These are phyloP conservation scores for Ploettnerulaceae sp. DNA, from an alignment of 2,329 filamentous ascomycete species.

Conservation along the genomic window DNA sequence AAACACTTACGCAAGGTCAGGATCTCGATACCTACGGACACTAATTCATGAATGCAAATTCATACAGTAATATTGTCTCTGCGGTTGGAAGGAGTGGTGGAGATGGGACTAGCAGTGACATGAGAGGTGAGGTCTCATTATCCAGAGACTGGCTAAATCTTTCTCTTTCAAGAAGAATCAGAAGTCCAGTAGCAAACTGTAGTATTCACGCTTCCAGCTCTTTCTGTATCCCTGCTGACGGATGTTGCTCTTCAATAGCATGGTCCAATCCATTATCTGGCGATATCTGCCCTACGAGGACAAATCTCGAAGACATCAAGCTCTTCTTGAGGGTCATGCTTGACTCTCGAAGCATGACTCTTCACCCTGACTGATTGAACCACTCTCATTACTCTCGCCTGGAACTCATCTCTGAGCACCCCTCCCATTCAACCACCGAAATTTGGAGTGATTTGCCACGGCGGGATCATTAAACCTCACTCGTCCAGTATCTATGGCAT, in stretches of 20 bases:
- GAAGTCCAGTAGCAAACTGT: constrained; percentile 41
- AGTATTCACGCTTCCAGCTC: constrained; percentile 45
- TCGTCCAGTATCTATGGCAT: constrained; percentile 19
- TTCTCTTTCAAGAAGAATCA: constrained; percentile 32
- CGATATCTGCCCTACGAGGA: constrained; percentile 37
- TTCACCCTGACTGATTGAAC: constrained; percentile 49
- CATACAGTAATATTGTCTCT: constrained; percentile 50
- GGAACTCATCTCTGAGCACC: constrained; percentile 31
- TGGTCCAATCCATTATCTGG: constrained; percentile 32
- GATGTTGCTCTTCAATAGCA: constrained; percentile 40
- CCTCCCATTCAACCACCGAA: constrained; percentile 31
- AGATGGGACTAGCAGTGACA: constrained; percentile 59
- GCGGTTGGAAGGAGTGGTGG: constrained; percentile 60
- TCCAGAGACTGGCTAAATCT: background rate
- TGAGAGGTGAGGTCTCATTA: constrained; percentile 36
- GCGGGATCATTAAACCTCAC: constrained; percentile 17
- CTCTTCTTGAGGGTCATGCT: constrained; percentile 25
- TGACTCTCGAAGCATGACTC: constrained; percentile 30
- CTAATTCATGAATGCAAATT: constrained; percentile 49
- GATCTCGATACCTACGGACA: constrained; percentile 44
- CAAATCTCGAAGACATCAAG: constrained; percentile 45
- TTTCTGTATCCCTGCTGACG: constrained; percentile 38
- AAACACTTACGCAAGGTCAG: constrained; percentile 41
- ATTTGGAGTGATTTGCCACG: constrained; percentile 32
- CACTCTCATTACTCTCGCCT: constrained; percentile 47